Conservation (phyloP, 176 grass and related monocot genomes). For the Lolium rigidum region DNA sequence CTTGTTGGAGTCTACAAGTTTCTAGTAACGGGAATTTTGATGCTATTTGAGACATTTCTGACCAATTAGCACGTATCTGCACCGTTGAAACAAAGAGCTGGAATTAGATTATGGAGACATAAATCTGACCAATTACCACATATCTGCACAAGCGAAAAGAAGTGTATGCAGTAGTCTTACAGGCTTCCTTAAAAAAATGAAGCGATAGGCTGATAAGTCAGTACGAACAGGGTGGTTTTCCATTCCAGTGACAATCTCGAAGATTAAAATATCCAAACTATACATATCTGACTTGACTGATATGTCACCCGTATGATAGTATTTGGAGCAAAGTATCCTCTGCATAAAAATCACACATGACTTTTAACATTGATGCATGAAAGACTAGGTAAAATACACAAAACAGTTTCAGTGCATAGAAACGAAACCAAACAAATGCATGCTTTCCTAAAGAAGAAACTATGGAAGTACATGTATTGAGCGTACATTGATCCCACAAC, state of each 20-base stretch:
- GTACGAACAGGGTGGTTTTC: not conserved
- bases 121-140: not conserved
- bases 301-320: constrained; percentile 8
- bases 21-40: not conserved
- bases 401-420: not conserved
- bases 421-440: too few relatives aligned
- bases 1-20: not conserved
- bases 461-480: not conserved
- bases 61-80: not conserved
- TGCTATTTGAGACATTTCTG: not conserved
- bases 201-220: not conserved
- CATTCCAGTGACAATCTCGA: not conserved
- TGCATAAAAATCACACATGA: not conserved
- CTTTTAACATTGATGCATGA: not conserved
- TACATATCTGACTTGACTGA: not conserved
- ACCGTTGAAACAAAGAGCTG: not conserved
- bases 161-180: too few relatives aligned
- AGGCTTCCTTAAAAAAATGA: not conserved
- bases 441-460: not conserved
- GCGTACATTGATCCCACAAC: constrained; percentile 7
- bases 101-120: not conserved
- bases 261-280: not conserved
- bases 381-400: not conserved
- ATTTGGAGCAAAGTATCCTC: not conserved
- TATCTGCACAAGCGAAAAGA: too few relatives aligned